Conservation (phyloP, 2,329 filamentous ascomycete species). For the Graphium sp. region DNA sequence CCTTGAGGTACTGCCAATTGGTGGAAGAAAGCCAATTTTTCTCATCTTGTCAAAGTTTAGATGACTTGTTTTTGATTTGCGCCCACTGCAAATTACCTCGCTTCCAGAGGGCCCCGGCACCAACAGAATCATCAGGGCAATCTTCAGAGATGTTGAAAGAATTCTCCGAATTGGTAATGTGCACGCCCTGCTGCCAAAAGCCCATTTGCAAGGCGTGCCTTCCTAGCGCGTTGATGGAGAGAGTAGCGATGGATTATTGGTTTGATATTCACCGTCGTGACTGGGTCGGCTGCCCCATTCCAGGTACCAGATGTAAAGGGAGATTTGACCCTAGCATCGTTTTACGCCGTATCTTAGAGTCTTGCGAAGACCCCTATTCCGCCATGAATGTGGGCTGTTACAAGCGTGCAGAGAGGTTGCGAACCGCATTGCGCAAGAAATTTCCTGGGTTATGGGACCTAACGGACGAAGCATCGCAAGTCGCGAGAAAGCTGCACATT, state of each 20-base stretch:
- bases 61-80: too few relatives aligned
- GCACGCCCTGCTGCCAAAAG: slow-evolving; percentile 7
- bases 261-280: slow-evolving; percentile 3
- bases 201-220: slow-evolving; percentile 7
- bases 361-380: background rate
- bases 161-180: too few relatives aligned
- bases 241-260: slow-evolving; percentile 6
- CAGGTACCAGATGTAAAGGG: background rate
- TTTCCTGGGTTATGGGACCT: background rate
- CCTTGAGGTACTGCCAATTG: too few relatives aligned
- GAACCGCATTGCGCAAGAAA: background rate
- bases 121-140: too few relatives aligned
- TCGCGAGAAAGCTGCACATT: background rate
- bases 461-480: background rate
- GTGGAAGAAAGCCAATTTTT: too few relatives aligned
- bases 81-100: too few relatives aligned
- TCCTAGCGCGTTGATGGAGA: background rate
- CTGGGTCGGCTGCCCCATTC: slow-evolving; percentile 7
- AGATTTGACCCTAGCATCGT: background rate
- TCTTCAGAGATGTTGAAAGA: too few relatives aligned
- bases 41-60: too few relatives aligned
- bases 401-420: background rate
- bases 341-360: background rate
- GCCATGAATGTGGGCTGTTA: background rate
- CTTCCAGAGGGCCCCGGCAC: too few relatives aligned